Percentiles rank a stretch among this genome's conserved stretches.
Conservation (phyloP, 2,329 filamentous ascomycete species). For the Fusarium sp. region DNA sequence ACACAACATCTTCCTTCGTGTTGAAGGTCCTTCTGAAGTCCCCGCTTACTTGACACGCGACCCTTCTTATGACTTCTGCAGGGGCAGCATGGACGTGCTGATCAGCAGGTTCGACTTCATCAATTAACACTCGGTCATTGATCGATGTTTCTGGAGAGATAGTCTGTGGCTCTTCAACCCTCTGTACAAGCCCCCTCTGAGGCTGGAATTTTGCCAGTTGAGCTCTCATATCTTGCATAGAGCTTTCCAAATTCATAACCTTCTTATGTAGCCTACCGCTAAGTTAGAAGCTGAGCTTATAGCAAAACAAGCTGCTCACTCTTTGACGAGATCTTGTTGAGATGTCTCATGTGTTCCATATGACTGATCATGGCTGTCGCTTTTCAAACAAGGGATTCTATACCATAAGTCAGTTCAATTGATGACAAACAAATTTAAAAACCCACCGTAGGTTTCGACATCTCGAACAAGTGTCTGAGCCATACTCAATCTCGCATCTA, state of each 20-base stretch:
- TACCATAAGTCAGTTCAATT: background rate
- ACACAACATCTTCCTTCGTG: conserved; percentile 26
- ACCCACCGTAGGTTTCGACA: conserved; percentile 25
- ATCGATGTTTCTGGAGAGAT: background rate
- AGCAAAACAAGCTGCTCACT: background rate
- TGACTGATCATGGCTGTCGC: conserved; percentile 16
- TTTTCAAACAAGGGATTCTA: conserved; percentile 29
- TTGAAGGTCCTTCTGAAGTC: conserved; percentile 28
- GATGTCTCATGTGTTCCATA: conserved; percentile 1
- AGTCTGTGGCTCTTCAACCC: background rate
- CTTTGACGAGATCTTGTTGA: conserved; percentile 21
- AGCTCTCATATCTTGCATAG: conserved; percentile 22
- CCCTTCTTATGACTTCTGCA: conserved; percentile 32
- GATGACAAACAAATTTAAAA: background rate
- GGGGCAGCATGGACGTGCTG: conserved; percentile 26
- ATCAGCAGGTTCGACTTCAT: conserved; percentile 26
- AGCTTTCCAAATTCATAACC: conserved; percentile 25
- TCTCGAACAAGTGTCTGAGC: conserved; percentile 30
- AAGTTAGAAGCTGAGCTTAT: background rate
- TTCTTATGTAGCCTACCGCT: conserved; percentile 21
- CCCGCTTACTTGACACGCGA: conserved; percentile 26
- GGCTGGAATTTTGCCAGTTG: conserved; percentile 16
- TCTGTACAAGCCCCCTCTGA: background rate
- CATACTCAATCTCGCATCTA: conserved; percentile 36
- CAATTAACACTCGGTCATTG: background rate